Evolutionary conservation across 495 filamentous ascomycete species (phyloP).

Genomic region (Penicillium cosmopolitanum): DNA sequence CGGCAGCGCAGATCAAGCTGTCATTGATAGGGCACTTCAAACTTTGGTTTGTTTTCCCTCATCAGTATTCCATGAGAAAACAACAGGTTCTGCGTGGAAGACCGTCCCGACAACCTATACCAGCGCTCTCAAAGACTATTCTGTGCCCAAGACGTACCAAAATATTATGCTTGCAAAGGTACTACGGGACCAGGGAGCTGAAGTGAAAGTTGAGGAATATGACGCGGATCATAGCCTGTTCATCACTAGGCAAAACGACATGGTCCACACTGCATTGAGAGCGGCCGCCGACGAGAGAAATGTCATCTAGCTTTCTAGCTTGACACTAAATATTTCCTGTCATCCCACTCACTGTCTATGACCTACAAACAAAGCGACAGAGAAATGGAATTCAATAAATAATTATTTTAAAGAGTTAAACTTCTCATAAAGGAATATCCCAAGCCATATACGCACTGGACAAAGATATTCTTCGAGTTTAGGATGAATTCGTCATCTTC

Average conservation of each 20-base stretch:
- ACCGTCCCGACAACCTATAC: slow-evolving; percentile 44
- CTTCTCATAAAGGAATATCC: too few species aligned
- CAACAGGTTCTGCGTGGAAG: slow-evolving; percentile 37
- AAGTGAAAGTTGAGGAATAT: slow-evolving; percentile 30
- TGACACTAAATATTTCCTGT: background rate
- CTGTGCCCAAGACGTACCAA: slow-evolving; percentile 39
- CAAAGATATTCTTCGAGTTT: too few species aligned
- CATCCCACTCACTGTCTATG: background rate
- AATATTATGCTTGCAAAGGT: slow-evolving; percentile 37
- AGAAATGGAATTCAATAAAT: too few species aligned
- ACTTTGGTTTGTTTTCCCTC: slow-evolving; percentile 37
- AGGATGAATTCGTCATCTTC: too few species aligned
- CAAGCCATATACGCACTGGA: too few species aligned
- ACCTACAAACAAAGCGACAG: background rate
- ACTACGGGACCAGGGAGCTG: slow-evolving; percentile 26
- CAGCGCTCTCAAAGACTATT: slow-evolving; percentile 35
- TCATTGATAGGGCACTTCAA: slow-evolving; percentile 25
- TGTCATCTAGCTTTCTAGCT: background rate
- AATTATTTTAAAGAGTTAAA: too few species aligned
- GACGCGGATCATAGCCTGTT: slow-evolving; percentile 37
- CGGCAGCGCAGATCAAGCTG: slow-evolving; percentile 21
- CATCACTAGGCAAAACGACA: slow-evolving; percentile 31
- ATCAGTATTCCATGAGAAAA: slow-evolving; percentile 23
- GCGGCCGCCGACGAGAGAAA: slow-evolving; percentile 19
- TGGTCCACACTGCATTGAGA: slow-evolving; percentile 24